phyloP scores from a whole-genome alignment of 768 basidiomycete species.

The Suillus americanus region DNA sequence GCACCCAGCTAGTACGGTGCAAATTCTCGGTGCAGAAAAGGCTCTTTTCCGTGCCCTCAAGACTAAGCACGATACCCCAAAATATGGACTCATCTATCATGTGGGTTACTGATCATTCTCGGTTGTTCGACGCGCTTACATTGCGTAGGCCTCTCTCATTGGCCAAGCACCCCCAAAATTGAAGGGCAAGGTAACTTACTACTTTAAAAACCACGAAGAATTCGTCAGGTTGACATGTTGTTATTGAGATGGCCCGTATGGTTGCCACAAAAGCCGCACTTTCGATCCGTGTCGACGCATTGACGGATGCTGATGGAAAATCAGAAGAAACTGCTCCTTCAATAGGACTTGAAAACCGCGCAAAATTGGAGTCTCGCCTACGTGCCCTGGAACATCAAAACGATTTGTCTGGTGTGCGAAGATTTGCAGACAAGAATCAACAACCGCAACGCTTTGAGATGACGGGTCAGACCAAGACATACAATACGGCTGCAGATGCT shows the following conservation, averaged over 20 bases:
- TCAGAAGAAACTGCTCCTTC: conserved; percentile 78
- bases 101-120: conserved; percentile 41
- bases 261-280: conserved; percentile 97
- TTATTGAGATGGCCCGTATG: conserved; percentile 93
- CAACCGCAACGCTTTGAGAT: conserved; percentile 83
- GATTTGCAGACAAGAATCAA: conserved; percentile 58
- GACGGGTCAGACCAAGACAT: conserved; percentile 74
- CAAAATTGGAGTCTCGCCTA: conserved; percentile 92
- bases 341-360: conserved; percentile 90
- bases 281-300: conserved; percentile 96
- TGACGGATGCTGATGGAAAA: conserved; percentile 90
- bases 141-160: conserved; percentile 79
- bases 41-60: conserved; percentile 75
- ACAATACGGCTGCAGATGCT: conserved; percentile 85
- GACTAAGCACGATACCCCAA: conserved; percentile 93
- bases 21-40: conserved; percentile 78
- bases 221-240: background rate
- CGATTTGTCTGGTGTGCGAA: conserved; percentile 71
- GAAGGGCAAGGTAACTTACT: conserved; percentile 80
- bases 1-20: conserved; percentile 77
- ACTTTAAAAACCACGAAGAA: conserved; percentile 6
- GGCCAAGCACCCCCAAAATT: conserved; percentile 97
- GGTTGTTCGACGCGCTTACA: conserved; percentile 7
- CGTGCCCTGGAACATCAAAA: conserved; percentile 84
- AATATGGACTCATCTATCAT: conserved; percentile 99